These are phyloP conservation scores for Wallacemonas sp. DNA, from an alignment of 208 protist species.

Conservation along the genomic window DNA sequence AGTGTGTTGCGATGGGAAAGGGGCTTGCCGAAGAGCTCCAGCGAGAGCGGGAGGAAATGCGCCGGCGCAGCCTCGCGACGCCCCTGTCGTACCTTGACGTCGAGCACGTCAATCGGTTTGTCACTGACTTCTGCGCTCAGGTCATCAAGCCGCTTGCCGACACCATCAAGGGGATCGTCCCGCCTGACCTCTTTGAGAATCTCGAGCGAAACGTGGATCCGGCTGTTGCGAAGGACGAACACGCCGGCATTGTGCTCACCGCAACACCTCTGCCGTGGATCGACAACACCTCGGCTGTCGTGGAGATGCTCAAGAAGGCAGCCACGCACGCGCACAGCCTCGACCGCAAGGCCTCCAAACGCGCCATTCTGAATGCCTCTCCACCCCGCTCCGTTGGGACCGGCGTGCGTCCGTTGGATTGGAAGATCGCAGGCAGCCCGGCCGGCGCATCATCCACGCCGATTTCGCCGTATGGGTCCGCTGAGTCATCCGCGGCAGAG, in stretches of 20 bases:
- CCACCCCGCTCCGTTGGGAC: slow-evolving; percentile 34
- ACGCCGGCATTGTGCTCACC: background rate
- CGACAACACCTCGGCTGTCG: slow-evolving; percentile 47
- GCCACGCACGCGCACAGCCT: slow-evolving; percentile 77
- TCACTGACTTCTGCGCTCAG: slow-evolving; percentile 53
- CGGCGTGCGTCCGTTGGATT: slow-evolving; percentile 3
- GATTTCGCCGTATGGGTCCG: slow-evolving; percentile 7
- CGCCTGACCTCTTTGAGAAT: slow-evolving; percentile 75
- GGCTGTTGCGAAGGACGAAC: background rate
- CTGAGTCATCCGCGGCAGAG: background rate
- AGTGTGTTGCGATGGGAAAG: slow-evolving; percentile 47
- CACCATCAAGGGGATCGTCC: slow-evolving; percentile 53
- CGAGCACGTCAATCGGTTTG: slow-evolving; percentile 19
- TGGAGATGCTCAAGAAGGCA: slow-evolving; percentile 72
- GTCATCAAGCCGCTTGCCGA: slow-evolving; percentile 50
- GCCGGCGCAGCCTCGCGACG: slow-evolving; percentile 39
- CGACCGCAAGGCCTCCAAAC: slow-evolving; percentile 81
- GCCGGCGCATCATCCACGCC: background rate
- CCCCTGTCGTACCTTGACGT: slow-evolving; percentile 5
- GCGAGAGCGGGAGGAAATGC: slow-evolving; percentile 54
- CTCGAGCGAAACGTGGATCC: slow-evolving; percentile 57
- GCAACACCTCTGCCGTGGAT: slow-evolving; percentile 6
- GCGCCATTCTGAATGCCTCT: slow-evolving; percentile 82
- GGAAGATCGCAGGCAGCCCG: slow-evolving; percentile 13
- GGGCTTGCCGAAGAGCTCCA: slow-evolving; percentile 51